Evolutionary conservation across 768 basidiomycete genomes (phyloP).

Genomic region (Cubamyces lactineus): DNA sequence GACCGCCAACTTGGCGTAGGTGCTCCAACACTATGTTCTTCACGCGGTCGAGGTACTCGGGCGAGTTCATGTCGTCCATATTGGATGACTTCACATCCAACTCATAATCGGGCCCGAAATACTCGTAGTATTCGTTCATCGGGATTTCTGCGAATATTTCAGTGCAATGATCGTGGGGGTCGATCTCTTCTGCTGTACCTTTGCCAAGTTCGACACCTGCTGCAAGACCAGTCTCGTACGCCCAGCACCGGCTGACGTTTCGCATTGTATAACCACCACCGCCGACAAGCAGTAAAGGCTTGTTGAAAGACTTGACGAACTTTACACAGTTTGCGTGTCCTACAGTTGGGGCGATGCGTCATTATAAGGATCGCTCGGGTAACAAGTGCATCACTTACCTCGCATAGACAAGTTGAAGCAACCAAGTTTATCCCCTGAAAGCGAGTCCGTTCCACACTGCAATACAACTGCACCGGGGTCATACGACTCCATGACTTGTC

Average conservation of each 20-base stretch:
- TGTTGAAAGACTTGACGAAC: conserved; percentile 95
- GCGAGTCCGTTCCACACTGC: conserved; percentile 96
- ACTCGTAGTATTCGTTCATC: conserved; percentile 98
- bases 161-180: too few relatives aligned
- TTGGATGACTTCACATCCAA: conserved; percentile 94
- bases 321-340: conserved; percentile 98
- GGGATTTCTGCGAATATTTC: conserved; percentile 56
- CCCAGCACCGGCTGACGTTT: conserved; percentile 96
- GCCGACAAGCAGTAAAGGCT: conserved; percentile 91
- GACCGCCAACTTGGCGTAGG: conserved; percentile 80
- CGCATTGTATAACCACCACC: conserved; percentile 99
- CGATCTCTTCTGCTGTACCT: conserved; percentile 48
- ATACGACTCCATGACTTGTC: conserved; percentile 91
- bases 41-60: conserved; percentile 90
- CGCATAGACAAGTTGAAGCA: conserved; percentile 97
- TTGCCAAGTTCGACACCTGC: conserved; percentile 91
- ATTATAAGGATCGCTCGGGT: neutral
- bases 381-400: conserved; percentile 45
- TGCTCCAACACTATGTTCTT: conserved; percentile 93
- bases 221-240: conserved; percentile 97
- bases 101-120: conserved; percentile 97
- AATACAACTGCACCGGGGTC: conserved; percentile 94
- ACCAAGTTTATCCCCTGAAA: conserved; percentile 95
- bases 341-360: conserved; percentile 30
- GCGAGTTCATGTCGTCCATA: conserved; percentile 93